Evolutionary conservation across 208 protist species (phyloP).

Genomic region (Crithidia sp.): DNA sequence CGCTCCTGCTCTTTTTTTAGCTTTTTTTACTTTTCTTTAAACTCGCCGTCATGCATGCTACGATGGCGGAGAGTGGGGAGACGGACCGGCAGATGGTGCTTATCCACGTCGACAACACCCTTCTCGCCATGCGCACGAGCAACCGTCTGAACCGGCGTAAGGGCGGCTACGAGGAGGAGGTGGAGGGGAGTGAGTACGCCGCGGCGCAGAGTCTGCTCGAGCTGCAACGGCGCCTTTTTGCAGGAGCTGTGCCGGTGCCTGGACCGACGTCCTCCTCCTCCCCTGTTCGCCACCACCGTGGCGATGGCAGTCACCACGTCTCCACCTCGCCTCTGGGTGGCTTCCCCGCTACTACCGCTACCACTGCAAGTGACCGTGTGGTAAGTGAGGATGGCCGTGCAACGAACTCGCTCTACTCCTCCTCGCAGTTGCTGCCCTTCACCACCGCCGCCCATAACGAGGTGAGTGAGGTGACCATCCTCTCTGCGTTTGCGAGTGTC

Average conservation of each 20-base stretch:
- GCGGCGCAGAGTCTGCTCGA: conserved; percentile 9
- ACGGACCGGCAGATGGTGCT: conserved; percentile 39
- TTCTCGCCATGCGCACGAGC: conserved; percentile 31
- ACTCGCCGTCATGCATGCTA: background rate
- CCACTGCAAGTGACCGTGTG: too few relatives aligned
- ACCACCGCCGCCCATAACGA: conserved; percentile 8
- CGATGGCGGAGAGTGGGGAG: conserved; percentile 15
- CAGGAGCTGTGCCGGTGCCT: conserved; percentile 24
- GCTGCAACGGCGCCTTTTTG: conserved; percentile 33
- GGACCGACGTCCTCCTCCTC: conserved; percentile 13
- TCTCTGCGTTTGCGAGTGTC: conserved; percentile 70
- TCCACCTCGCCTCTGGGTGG: background rate
- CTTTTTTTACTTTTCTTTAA: background rate
- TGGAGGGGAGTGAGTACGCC: conserved; percentile 14
- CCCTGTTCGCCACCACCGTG: conserved; percentile 1
- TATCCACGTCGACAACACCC: conserved; percentile 30
- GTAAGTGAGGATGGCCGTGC: background rate
- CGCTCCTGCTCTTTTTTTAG: too few relatives aligned
- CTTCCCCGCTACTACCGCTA: background rate
- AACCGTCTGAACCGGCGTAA: conserved; percentile 16
- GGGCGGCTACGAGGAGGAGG: conserved; percentile 3
- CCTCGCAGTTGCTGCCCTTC: conserved; percentile 8
- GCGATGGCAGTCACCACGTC: background rate
- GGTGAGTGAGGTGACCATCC: conserved; percentile 57
- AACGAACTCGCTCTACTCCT: background rate